Percentiles rank a stretch among this genome's conserved stretches.
phyloP scores from a whole-genome alignment of 768 basidiomycete genomes.

The Termitomyces sp. region DNA sequence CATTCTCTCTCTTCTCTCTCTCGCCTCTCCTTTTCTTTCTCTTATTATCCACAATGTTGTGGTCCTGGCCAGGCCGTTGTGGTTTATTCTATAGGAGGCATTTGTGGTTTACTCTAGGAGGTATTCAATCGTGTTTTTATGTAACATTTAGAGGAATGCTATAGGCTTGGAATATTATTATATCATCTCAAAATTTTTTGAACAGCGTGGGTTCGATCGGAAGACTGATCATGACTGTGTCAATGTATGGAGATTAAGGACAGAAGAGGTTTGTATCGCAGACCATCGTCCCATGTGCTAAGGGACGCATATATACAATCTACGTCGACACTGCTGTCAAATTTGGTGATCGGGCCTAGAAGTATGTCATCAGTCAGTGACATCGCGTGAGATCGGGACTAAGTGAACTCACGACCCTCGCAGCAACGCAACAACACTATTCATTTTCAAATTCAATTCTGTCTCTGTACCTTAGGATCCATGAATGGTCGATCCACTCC shows the following conservation, averaged over 20 bases:
- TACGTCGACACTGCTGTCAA: conserved; percentile 16
- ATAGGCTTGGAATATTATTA: conserved; percentile 23
- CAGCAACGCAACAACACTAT: conserved; percentile 29
- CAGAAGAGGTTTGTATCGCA: background rate
- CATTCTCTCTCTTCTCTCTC: conserved; percentile 10
- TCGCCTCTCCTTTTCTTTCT: conserved; percentile 17
- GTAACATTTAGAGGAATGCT: conserved; percentile 41
- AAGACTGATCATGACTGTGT: no score
- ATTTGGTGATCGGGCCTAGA: conserved; percentile 34
- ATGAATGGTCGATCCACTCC: background rate
- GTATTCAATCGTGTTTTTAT: conserved; percentile 26
- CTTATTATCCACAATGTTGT: conserved; percentile 15
- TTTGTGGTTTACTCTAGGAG: conserved; percentile 28
- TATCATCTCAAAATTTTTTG: background rate
- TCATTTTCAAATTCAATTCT: conserved; percentile 45
- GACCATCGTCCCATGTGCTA: background rate
- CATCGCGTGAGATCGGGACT: background rate
- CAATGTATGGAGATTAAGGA: background rate
- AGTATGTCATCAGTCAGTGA: background rate
- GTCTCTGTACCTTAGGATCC: conserved; percentile 32
- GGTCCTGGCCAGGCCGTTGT: conserved; percentile 28
- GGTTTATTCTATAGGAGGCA: conserved; percentile 29
- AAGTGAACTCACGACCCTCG: conserved; percentile 13
- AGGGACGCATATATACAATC: background rate
- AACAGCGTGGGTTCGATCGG: background rate